phyloP scores from a whole-genome alignment of 441 rosid species.

The Sinapis alba region DNA sequence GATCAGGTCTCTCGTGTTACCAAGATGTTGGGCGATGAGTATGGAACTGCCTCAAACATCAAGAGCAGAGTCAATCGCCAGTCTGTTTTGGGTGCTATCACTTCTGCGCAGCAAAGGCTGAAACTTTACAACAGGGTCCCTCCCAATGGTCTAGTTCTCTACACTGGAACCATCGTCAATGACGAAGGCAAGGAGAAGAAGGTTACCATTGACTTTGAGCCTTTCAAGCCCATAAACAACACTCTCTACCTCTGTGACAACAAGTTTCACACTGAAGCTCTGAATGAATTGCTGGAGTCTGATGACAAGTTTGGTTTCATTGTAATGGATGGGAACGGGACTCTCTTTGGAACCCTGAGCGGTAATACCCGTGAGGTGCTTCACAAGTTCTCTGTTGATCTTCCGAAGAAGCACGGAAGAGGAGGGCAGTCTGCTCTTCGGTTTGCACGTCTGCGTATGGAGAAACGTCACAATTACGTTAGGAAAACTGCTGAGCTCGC shows the following conservation, averaged over 20 bases:
- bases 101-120: constrained; percentile 85
- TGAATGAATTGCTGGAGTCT: constrained; percentile 75
- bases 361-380: constrained; percentile 84
- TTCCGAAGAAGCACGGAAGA: constrained; percentile 89
- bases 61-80: constrained; percentile 90
- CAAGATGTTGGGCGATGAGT: constrained; percentile 86
- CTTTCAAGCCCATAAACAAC: constrained; percentile 76
- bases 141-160: constrained; percentile 79
- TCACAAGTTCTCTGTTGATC: constrained; percentile 80
- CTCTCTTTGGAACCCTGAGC: constrained; percentile 81
- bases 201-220: constrained; percentile 80
- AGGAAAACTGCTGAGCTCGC: constrained; percentile 89
- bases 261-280: constrained; percentile 79
- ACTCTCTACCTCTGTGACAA: constrained; percentile 84
- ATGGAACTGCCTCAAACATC: constrained; percentile 86
- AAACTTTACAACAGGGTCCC: constrained; percentile 83
- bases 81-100: constrained; percentile 82
- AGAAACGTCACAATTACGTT: constrained; percentile 85
- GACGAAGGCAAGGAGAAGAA: constrained; percentile 92
- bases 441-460: constrained; percentile 85
- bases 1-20: constrained; percentile 85
- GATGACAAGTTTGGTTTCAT: constrained; percentile 89
- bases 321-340: constrained; percentile 88
- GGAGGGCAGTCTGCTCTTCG: constrained; percentile 94
- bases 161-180: constrained; percentile 75